Percentiles rank a stretch among this genome's conserved stretches.
phyloP scores from a whole-genome alignment of 345 rosid genomes.

The Eutrema yunnanense region DNA sequence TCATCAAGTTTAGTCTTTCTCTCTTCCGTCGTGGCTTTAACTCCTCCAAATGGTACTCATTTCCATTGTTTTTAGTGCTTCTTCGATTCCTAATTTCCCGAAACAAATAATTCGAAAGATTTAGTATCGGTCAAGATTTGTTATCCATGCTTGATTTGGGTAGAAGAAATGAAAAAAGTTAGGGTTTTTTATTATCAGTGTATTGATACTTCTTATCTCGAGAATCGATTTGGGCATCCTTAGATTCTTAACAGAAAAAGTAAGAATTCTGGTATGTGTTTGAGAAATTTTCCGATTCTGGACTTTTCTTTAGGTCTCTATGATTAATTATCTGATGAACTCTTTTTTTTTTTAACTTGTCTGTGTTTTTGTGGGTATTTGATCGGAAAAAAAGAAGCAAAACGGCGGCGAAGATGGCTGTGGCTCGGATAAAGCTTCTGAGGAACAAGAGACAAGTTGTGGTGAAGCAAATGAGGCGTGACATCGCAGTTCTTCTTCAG shows the following conservation, averaged over 20 bases:
- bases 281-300: neutral
- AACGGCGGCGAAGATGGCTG: constrained; percentile 95
- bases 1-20: too few relatives aligned
- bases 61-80: too few relatives aligned
- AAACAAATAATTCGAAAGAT: neutral
- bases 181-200: neutral
- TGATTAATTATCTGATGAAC: constrained; percentile 1
- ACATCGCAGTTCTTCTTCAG: constrained; percentile 82
- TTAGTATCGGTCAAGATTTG: neutral
- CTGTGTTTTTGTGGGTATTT: neutral
- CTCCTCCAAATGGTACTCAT: too few relatives aligned
- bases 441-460: constrained; percentile 84
- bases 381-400: constrained; percentile 41
- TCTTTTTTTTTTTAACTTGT: neutral
- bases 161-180: neutral
- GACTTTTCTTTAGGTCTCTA: neutral
- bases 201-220: neutral
- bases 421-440: constrained; percentile 87
- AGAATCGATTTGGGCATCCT: neutral
- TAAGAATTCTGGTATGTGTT: neutral
- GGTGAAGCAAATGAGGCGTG: constrained; percentile 89
- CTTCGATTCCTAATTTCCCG: neutral
- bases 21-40: too few relatives aligned
- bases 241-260: neutral
- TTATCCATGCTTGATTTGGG: neutral